phyloP scores from a whole-genome alignment of 2,329 filamentous ascomycete genomes.

The Microsporum ferrugineum region DNA sequence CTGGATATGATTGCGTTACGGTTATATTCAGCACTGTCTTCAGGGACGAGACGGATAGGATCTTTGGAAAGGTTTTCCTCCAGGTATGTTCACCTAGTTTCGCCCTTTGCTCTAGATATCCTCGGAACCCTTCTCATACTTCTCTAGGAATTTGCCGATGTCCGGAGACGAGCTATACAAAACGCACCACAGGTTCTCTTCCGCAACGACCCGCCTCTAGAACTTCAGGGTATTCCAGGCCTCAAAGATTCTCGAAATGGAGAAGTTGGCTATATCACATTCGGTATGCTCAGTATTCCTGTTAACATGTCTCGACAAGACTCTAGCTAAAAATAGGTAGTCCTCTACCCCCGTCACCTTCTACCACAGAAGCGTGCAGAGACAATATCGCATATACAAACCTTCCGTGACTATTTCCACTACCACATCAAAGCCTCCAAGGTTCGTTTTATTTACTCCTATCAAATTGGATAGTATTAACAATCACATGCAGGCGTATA shows the following conservation, averaged over 20 bases:
- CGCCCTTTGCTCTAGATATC: neutral
- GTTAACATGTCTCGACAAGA: slow-evolving; percentile 11
- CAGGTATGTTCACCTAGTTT: slow-evolving; percentile 40
- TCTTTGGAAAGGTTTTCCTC: slow-evolving; percentile 96
- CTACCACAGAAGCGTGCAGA: slow-evolving; percentile 82
- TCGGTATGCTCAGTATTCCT: slow-evolving; percentile 50
- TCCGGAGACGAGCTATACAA: slow-evolving; percentile 80
- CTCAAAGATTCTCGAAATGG: slow-evolving; percentile 62
- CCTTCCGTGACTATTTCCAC: slow-evolving; percentile 99
- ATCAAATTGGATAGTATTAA: neutral
- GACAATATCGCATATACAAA: slow-evolving; percentile 98
- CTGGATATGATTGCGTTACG: slow-evolving; percentile 90
- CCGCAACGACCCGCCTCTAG: slow-evolving; percentile 84
- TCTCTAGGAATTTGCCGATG: slow-evolving; percentile 78
- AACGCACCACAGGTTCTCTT: slow-evolving; percentile 97
- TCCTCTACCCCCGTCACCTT: slow-evolving; percentile 90
- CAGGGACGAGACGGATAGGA: slow-evolving; percentile 90
- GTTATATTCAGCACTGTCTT: slow-evolving; percentile 99
- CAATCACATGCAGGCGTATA: slow-evolving; percentile 57
- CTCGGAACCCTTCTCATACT: too few relatives aligned
- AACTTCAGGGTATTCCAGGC: slow-evolving; percentile 79
- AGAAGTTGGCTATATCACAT: slow-evolving; percentile 94
- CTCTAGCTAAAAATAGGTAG: slow-evolving; percentile 27
- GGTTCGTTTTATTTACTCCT: slow-evolving; percentile 31
- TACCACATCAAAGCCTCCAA: slow-evolving; percentile 99